phyloP scores from a whole-genome alignment of 805 yeast genomes.

The Cyberlindnera euphorbiae region DNA sequence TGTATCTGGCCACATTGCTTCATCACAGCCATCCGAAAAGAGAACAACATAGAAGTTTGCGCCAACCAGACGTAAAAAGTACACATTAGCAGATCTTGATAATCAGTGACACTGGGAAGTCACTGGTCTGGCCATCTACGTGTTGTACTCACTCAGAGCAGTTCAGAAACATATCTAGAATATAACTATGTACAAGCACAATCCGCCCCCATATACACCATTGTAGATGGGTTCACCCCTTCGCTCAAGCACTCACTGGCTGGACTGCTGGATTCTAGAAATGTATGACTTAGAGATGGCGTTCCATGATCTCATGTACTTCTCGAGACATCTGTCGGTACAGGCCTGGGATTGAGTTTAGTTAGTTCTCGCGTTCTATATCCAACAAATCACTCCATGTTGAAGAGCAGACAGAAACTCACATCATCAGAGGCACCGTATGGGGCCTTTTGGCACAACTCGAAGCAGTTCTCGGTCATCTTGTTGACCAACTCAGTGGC shows the following conservation, averaged over 20 bases:
- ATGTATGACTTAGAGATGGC: constrained; percentile 73
- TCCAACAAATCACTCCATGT: neutral
- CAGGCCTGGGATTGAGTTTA: constrained; percentile 36
- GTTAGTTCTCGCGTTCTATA: too few relatives aligned
- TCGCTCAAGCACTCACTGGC: too few relatives aligned
- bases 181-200: constrained; percentile 4
- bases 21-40: too few relatives aligned
- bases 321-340: constrained; percentile 72
- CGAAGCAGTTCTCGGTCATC: constrained; percentile 82
- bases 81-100: constrained; percentile 16
- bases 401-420: constrained; percentile 7
- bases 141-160: too few relatives aligned
- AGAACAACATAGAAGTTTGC: too few relatives aligned
- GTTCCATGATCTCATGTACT: constrained; percentile 91
- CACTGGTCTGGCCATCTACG: too few relatives aligned
- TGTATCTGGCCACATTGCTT: too few relatives aligned
- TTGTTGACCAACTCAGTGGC: constrained; percentile 84
- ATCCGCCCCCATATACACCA: too few relatives aligned
- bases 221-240: too few relatives aligned
- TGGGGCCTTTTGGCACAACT: constrained; percentile 67
- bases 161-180: too few relatives aligned
- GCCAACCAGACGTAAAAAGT: constrained; percentile 14
- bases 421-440: constrained; percentile 49
- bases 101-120: too few relatives aligned
- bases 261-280: constrained; percentile 59